A percentile compares a stretch with the other conserved stretches of the same genome.
Evolutionary conservation across 306 rosid species (phyloP).

Genomic region (Prinsepia uniflora): DNA sequence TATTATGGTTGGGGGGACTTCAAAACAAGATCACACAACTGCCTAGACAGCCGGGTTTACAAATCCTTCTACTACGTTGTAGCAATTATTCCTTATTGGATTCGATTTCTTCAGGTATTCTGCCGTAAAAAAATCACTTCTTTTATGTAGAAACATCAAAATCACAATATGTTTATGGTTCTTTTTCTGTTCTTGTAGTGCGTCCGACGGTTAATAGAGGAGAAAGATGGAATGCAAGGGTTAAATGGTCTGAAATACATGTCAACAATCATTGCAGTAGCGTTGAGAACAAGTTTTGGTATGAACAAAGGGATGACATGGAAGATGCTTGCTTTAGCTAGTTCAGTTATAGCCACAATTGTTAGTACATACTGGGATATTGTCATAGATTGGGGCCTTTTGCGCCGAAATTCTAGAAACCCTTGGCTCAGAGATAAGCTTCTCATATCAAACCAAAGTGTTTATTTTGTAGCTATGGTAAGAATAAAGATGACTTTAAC

Average conservation of each 20-base stretch:
- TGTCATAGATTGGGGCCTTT: conserved; percentile 56
- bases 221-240: conserved; percentile 40
- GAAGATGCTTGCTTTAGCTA: conserved; percentile 30
- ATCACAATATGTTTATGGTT: not conserved
- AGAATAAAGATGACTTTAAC: not conserved
- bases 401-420: conserved; percentile 44
- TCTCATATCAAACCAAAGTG: conserved; percentile 38
- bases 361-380: conserved; percentile 54
- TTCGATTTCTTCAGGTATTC: conserved; percentile 68
- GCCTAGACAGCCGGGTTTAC: conserved; percentile 42
- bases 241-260: conserved; percentile 45
- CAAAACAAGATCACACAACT: conserved; percentile 56
- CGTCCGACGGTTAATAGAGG: conserved; percentile 48
- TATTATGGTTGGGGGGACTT: conserved; percentile 67
- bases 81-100: conserved; percentile 68
- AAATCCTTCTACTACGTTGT: conserved; percentile 54
- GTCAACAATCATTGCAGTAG: conserved; percentile 45
- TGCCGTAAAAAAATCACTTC: not conserved
- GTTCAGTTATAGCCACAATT: conserved; percentile 42
- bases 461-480: conserved; percentile 63
- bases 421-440: conserved; percentile 79
- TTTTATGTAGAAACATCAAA: not conserved
- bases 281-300: conserved; percentile 43
- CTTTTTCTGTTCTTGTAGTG: conserved; percentile 31
- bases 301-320: conserved; percentile 27